Evolutionary conservation across 345 rosid species (phyloP).

Genomic region (Citrus sp.): DNA sequence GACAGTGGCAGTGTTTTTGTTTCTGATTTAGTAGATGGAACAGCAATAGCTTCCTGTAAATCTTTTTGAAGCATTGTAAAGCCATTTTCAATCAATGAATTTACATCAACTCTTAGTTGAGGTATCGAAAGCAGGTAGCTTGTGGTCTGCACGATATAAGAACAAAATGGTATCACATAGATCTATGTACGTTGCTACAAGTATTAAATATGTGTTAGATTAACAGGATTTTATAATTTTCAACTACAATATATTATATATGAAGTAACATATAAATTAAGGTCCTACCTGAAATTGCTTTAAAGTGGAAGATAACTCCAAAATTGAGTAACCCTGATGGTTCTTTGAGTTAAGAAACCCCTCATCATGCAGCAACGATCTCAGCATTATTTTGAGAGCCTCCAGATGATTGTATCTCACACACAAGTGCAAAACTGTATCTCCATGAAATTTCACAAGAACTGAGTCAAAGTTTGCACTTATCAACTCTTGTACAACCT

Average conservation of each 20-base stretch:
- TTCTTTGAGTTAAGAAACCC: slow-evolving; percentile 19
- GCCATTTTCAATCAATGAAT: slow-evolving; percentile 20
- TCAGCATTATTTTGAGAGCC: slow-evolving; percentile 17
- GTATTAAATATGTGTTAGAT: too few relatives aligned
- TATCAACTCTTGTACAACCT: slow-evolving; percentile 10
- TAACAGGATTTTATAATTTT: too few relatives aligned
- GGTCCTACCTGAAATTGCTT: slow-evolving; percentile 26
- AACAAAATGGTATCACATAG: too few relatives aligned
- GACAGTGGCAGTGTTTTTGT: too few relatives aligned
- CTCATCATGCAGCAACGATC: background rate
- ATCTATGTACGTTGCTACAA: too few relatives aligned
- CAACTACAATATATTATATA: too few relatives aligned
- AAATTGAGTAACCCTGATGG: slow-evolving; percentile 21
- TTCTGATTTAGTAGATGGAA: background rate
- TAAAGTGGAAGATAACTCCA: slow-evolving; percentile 18
- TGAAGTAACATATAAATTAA: too few relatives aligned
- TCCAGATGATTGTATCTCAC: slow-evolving; percentile 22
- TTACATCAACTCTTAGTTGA: slow-evolving; percentile 6
- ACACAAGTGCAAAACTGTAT: slow-evolving; percentile 27
- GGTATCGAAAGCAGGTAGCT: slow-evolving; percentile 17
- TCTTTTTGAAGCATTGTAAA: slow-evolving; percentile 18
- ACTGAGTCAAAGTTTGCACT: background rate
- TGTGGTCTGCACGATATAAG: slow-evolving; percentile 19
- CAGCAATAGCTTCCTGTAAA: background rate
- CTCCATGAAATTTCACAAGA: slow-evolving; percentile 4